phyloP scores from a whole-genome alignment of 2,329 filamentous ascomycete species.

The Parastagonospora avenae region DNA sequence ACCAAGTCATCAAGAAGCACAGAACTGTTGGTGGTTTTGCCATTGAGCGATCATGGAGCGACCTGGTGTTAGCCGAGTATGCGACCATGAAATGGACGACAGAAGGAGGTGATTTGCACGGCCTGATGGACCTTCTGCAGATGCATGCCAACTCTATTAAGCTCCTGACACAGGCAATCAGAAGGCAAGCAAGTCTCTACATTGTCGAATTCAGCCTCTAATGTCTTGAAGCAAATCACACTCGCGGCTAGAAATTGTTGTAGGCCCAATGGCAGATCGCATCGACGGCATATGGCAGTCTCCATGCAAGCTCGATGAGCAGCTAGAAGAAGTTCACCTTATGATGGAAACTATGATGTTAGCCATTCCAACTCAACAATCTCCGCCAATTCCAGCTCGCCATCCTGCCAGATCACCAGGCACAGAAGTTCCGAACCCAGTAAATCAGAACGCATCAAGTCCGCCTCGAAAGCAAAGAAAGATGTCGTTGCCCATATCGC shows the following conservation, averaged over 20 bases:
- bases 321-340: constrained; percentile 38
- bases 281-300: constrained; percentile 36
- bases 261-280: constrained; percentile 40
- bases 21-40: constrained; percentile 48
- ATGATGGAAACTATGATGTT: constrained; percentile 33
- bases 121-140: constrained; percentile 48
- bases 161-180: constrained; percentile 49
- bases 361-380: constrained; percentile 8
- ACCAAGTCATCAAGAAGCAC: constrained; percentile 52
- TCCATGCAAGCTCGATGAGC: constrained; percentile 27
- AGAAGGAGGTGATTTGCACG: constrained; percentile 49
- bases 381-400: constrained; percentile 16
- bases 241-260: constrained; percentile 33
- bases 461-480: constrained; percentile 4
- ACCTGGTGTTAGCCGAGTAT: constrained; percentile 49
- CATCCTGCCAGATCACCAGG: constrained; percentile 25
- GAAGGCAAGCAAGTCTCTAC: constrained; percentile 38
- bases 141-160: constrained; percentile 51
- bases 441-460: neutral
- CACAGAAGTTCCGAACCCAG: constrained; percentile 7
- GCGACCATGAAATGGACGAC: constrained; percentile 54
- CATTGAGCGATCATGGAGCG: constrained; percentile 52
- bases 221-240: constrained; percentile 39
- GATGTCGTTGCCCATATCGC: constrained; percentile 3
- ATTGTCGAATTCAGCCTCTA: neutral